Base-by-base conservation (phyloP, 2,329 filamentous ascomycete genomes). In the Trichoderma guizhouense region DNA sequence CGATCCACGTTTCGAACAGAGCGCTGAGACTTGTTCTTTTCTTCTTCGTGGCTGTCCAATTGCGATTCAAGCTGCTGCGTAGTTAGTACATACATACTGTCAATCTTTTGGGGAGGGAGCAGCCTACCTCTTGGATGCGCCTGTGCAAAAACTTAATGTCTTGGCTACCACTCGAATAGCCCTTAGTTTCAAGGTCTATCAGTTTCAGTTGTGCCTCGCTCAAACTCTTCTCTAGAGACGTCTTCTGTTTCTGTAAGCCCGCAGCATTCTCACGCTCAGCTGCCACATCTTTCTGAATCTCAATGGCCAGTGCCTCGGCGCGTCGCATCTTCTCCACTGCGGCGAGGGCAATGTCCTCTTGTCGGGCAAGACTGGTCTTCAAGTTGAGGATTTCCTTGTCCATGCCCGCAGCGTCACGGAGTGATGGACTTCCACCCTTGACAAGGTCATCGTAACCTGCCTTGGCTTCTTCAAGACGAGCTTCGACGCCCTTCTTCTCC, bases 251-350 rank as follows among this genome's bases (percentile, higher is more conserved):
- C 81, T 96, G 93, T 70, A 98, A 86, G 76, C 92, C 89, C 6
- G 92, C 90, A 76, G 91, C 94, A 39, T 88, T 88, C 79, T 98
- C 96, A 11, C 95, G 90, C 83, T 98, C 95, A 8, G 89, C 89
- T 21, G 91, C 90, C 73, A 98, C 93, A 78, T 99, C 96, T 81
- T 96, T 97, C 79, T 98, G 95, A 74, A 97, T 91, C 82, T 99
- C 96, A 9, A 91, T 89, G 1, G 91, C 91, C 36, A 98, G 84
- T 5, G 94, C 93, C 79, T 99, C 95, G 2, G 96, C 93, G 28
- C 95, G 91, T 70, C 95, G 90, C 96, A 99, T 99, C 86, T 98
- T 98, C 78, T 96, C 95, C 53, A 98, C 92, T 0, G 95, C 95
- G 4, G 96, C 95, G 1, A 92, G 89, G 12, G 94, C 93, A 72